These are phyloP conservation scores for Didymella pinodella DNA, from an alignment of 2,329 filamentous ascomycete species.

Conservation along the genomic window DNA sequence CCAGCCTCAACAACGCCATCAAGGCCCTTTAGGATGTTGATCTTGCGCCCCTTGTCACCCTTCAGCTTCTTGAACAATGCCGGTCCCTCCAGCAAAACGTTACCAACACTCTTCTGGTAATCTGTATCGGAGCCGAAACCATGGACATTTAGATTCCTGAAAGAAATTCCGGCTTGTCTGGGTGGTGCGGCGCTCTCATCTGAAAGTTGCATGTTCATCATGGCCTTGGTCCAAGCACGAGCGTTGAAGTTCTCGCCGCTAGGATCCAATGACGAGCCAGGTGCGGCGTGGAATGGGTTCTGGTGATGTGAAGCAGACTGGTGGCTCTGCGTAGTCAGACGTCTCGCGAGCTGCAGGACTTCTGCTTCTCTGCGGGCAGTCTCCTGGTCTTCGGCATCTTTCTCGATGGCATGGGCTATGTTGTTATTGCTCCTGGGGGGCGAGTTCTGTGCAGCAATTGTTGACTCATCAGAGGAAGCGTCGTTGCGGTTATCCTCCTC, in stretches of 20 bases:
- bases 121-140: constrained; percentile 59
- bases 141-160: constrained; percentile 57
- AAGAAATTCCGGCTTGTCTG: constrained; percentile 58
- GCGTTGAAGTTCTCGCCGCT: constrained; percentile 57
- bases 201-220: constrained; percentile 56
- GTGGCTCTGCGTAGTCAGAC: constrained; percentile 51
- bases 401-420: constrained; percentile 20
- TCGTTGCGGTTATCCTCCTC: constrained; percentile 22
- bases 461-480: constrained; percentile 45
- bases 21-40: constrained; percentile 73
- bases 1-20: constrained; percentile 74
- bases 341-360: constrained; percentile 54
- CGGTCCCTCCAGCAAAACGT: constrained; percentile 54
- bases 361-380: constrained; percentile 43
- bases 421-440: constrained; percentile 31
- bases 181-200: constrained; percentile 53
- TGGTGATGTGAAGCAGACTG: constrained; percentile 48
- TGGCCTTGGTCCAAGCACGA: constrained; percentile 59
- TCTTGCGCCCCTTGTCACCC: constrained; percentile 48
- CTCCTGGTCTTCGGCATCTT: constrained; percentile 33
- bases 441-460: constrained; percentile 41
- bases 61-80: constrained; percentile 49
- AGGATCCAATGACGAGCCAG: constrained; percentile 57
- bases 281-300: constrained; percentile 50
- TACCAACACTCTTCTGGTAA: constrained; percentile 61